A percentile compares a stretch with the other conserved stretches of the same genome.
Evolutionary conservation across 257 asterid species (phyloP).

Genomic region (Gentiana dahurica): DNA sequence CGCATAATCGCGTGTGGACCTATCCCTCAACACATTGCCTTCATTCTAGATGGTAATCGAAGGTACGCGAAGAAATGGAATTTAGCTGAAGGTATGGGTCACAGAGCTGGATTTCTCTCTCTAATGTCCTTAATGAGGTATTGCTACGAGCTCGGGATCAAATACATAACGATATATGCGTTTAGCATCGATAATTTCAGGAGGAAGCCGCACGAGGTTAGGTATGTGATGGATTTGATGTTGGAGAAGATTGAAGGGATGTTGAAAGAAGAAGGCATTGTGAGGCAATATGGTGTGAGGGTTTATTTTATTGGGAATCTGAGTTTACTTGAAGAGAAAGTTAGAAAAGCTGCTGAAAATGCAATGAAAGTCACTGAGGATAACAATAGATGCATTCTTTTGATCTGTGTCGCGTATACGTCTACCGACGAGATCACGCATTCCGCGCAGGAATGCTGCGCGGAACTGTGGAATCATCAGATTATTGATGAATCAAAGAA

Average conservation of each 20-base stretch:
- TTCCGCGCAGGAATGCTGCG: slow-evolving; percentile 39
- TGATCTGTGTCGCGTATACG: slow-evolving; percentile 56
- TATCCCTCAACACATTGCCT: slow-evolving; percentile 57
- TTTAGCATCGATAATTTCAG: slow-evolving; percentile 84
- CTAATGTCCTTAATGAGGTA: slow-evolving; percentile 58
- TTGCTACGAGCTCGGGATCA: slow-evolving; percentile 57
- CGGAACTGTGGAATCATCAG: slow-evolving; percentile 11
- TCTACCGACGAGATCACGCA: slow-evolving; percentile 62
- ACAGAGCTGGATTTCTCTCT: slow-evolving; percentile 59
- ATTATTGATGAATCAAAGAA: neutral
- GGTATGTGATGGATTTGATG: slow-evolving; percentile 59
- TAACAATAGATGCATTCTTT: slow-evolving; percentile 30
- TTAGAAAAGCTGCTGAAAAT: slow-evolving; percentile 49
- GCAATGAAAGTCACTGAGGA: slow-evolving; percentile 53
- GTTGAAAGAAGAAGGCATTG: slow-evolving; percentile 41
- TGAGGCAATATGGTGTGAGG: slow-evolving; percentile 52
- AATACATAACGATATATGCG: slow-evolving; percentile 47
- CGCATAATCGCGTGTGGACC: slow-evolving; percentile 44
- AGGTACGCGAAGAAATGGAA: slow-evolving; percentile 50
- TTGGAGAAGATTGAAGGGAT: slow-evolving; percentile 63
- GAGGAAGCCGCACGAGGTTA: slow-evolving; percentile 56
- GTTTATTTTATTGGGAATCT: slow-evolving; percentile 56
- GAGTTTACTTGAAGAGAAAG: slow-evolving; percentile 32
- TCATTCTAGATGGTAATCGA: slow-evolving; percentile 72
- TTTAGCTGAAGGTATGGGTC: slow-evolving; percentile 45